Percentiles rank a stretch among this genome's conserved stretches.
These are phyloP conservation scores for Berkeleyomyces rouxiae DNA, from an alignment of 2,329 filamentous ascomycete species.

Conservation along the genomic window DNA sequence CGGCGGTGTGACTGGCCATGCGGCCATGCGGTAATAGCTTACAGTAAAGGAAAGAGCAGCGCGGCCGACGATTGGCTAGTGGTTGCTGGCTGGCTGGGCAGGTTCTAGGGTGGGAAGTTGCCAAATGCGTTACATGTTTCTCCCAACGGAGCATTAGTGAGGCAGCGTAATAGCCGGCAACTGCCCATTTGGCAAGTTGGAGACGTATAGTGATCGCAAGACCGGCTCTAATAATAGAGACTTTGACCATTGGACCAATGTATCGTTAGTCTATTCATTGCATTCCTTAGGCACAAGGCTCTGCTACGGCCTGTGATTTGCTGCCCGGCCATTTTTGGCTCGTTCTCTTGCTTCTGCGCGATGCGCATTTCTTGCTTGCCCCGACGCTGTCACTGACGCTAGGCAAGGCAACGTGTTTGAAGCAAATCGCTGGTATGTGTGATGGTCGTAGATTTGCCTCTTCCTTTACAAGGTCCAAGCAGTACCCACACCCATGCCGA, in stretches of 20 bases:
- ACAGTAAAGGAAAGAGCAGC: background rate
- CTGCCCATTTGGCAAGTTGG: slow-evolving; percentile 1
- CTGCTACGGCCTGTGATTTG: background rate
- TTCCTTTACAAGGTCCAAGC: background rate
- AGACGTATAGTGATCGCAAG: background rate
- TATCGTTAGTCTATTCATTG: too few relatives aligned
- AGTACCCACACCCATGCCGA: background rate
- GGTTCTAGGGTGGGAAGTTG: background rate
- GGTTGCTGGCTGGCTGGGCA: background rate
- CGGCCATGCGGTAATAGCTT: too few relatives aligned
- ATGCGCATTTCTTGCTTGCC: too few relatives aligned
- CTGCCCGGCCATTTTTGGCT: background rate
- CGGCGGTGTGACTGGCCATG: too few relatives aligned
- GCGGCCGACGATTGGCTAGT: background rate
- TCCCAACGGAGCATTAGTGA: background rate
- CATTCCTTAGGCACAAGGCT: background rate
- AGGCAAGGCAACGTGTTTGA: background rate
- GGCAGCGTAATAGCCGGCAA: background rate
- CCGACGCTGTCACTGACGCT: background rate
- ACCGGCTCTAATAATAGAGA: background rate
- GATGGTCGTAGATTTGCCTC: background rate
- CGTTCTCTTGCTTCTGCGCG: background rate
- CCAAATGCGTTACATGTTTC: background rate
- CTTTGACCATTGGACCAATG: too few relatives aligned
- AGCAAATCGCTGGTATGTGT: background rate